phyloP scores from a whole-genome alignment of 768 basidiomycete genomes.

The Omphalotus guepiniiformis region DNA sequence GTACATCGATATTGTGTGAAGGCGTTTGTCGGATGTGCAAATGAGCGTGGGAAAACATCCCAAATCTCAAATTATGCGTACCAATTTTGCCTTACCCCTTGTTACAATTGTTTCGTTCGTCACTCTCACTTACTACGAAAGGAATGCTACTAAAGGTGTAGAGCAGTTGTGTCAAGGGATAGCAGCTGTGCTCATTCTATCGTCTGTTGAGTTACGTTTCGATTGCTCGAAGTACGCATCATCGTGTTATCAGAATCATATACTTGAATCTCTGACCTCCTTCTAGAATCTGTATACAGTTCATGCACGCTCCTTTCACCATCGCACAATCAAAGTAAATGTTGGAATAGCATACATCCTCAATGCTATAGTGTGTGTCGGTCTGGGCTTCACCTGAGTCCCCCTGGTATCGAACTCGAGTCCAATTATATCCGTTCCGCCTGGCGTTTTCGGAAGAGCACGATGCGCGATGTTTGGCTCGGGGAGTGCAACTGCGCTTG shows the following conservation, averaged over 20 bases:
- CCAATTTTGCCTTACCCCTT: too few species aligned
- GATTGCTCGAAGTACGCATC: constrained; percentile 32
- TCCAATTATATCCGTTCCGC: neutral
- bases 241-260: neutral
- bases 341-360: neutral
- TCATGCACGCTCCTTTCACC: constrained; percentile 5
- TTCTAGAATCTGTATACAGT: too few species aligned
- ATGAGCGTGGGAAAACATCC: too few species aligned
- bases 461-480: constrained; percentile 3
- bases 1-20: too few species aligned
- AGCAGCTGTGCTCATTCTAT: too few species aligned
- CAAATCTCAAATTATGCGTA: too few species aligned
- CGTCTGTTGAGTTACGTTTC: constrained; percentile 30
- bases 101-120: constrained; percentile 44
- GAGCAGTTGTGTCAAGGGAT: constrained; percentile 20
- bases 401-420: neutral
- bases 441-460: neutral
- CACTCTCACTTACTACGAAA: too few species aligned
- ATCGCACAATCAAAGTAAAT: neutral
- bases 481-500: constrained; percentile 26
- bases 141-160: too few species aligned
- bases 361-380: constrained; percentile 2
- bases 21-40: too few species aligned
- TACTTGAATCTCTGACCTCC: too few species aligned
- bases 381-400: neutral